phyloP scores from a whole-genome alignment of 192 early-diverging fungal genomes.

The Coemansia erecta region DNA sequence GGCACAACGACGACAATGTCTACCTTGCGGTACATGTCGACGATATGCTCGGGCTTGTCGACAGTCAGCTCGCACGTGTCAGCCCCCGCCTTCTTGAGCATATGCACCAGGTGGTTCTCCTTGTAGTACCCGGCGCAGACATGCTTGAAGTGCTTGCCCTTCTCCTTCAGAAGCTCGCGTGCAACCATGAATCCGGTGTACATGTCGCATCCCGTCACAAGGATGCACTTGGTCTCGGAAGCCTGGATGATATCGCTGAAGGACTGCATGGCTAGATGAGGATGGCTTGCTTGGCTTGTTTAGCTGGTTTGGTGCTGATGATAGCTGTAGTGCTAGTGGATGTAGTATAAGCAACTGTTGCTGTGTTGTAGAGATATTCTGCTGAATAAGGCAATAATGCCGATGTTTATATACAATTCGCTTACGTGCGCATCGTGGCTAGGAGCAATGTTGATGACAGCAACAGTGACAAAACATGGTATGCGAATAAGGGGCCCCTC shows the following conservation, averaged over 20 bases:
- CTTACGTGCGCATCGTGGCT: too few relatives aligned
- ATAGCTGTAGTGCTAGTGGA: neutral
- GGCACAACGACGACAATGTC: constrained; percentile 45
- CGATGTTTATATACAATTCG: neutral
- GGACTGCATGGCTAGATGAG: constrained; percentile 17
- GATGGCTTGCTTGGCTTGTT: neutral
- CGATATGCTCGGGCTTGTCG: constrained; percentile 25
- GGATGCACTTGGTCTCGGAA: constrained; percentile 28
- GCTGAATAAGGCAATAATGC: neutral
- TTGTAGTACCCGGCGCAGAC: constrained; percentile 28
- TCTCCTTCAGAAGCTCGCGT: constrained; percentile 23
- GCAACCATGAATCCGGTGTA: constrained; percentile 39
- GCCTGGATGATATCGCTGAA: constrained; percentile 28
- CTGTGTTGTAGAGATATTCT: too few relatives aligned
- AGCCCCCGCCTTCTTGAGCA: constrained; percentile 39
- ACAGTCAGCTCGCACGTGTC: constrained; percentile 19
- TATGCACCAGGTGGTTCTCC: constrained; percentile 37
- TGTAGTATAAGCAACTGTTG: too few relatives aligned
- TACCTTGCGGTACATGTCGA: constrained; percentile 30
- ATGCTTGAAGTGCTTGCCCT: constrained; percentile 21
- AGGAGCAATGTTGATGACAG: too few relatives aligned
- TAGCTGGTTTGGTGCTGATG: too few relatives aligned
- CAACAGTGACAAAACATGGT: too few relatives aligned
- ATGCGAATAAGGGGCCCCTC: too few relatives aligned
- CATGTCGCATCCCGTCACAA: constrained; percentile 45